These are phyloP conservation scores for Skeletonema grethae DNA, from an alignment of 108 stramenopile species.

Conservation along the genomic window DNA sequence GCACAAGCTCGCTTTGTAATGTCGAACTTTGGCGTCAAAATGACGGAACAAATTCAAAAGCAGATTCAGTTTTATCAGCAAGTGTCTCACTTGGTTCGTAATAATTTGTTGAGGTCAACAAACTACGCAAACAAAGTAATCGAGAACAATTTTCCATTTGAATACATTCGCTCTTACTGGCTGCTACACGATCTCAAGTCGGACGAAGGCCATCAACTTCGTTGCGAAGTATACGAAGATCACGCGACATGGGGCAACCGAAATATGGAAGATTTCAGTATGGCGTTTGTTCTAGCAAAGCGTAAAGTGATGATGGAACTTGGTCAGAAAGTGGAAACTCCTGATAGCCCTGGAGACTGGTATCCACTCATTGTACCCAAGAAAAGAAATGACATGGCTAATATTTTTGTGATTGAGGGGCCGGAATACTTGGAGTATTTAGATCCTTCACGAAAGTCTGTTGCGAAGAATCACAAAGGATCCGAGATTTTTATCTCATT, in stretches of 20 bases:
- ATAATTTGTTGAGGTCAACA: constrained; percentile 32
- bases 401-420: constrained; percentile 32
- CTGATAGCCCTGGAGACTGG: constrained; percentile 47
- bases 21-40: constrained; percentile 35
- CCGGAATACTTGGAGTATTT: constrained; percentile 42
- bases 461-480: constrained; percentile 31
- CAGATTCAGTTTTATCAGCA: constrained; percentile 62
- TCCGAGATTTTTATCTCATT: constrained; percentile 41
- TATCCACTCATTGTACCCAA: constrained; percentile 43
- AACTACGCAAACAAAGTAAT: constrained; percentile 43
- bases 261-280: constrained; percentile 68
- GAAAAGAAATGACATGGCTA: constrained; percentile 11
- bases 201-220: constrained; percentile 50
- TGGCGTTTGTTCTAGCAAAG: constrained; percentile 57
- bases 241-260: constrained; percentile 66
- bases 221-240: constrained; percentile 84
- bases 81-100: constrained; percentile 29
- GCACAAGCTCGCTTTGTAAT: constrained; percentile 49
- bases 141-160: constrained; percentile 52
- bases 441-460: constrained; percentile 24
- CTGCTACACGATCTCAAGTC: constrained; percentile 61
- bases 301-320: constrained; percentile 40
- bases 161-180: constrained; percentile 46
- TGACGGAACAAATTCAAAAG: constrained; percentile 32
- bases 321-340: constrained; percentile 35